Conservation (phyloP, 1,284 basidiomycete species). For the Polyporus tsugae region DNA sequence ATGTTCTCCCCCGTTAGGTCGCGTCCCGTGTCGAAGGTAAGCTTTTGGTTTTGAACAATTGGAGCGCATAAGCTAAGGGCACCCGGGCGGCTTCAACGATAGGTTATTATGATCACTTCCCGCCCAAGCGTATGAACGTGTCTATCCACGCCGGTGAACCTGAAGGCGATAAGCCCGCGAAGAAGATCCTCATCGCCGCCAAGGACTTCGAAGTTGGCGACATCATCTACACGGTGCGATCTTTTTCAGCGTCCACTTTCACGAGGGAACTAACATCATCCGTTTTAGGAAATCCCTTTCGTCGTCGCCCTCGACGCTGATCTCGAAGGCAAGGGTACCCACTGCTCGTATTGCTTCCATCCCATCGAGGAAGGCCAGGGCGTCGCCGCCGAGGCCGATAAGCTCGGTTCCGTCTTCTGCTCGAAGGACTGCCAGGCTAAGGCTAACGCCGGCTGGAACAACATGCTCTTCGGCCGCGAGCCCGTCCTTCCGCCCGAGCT, state of each 20-base stretch:
- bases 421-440: conserved; percentile 70
- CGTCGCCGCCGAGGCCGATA: conserved; percentile 57
- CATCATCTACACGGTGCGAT: conserved; percentile 73
- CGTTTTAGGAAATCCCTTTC: conserved; percentile 71
- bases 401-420: conserved; percentile 70
- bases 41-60: conserved; percentile 46
- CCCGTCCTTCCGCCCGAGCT: conserved; percentile 65
- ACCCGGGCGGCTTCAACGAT: conserved; percentile 29
- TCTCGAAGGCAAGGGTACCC: conserved; percentile 66
- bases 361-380: conserved; percentile 54
- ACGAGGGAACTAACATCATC: background rate
- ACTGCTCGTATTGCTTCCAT: conserved; percentile 79
- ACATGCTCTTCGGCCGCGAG: conserved; percentile 74
- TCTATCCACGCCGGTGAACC: conserved; percentile 52
- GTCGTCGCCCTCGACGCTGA: conserved; percentile 75
- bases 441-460: conserved; percentile 66
- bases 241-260: background rate
- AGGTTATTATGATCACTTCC: conserved; percentile 83
- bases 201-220: conserved; percentile 77
- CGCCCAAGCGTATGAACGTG: conserved; percentile 74
- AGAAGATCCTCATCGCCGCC: conserved; percentile 69
- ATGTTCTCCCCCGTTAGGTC: conserved; percentile 55
- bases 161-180: conserved; percentile 46
- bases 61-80: conserved; percentile 32
- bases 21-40: conserved; percentile 78